A percentile compares a stretch with the other conserved stretches of the same genome.
Evolutionary conservation across 805 yeast species (phyloP).

Genomic region (Metschnikowia baotianmanensis): DNA sequence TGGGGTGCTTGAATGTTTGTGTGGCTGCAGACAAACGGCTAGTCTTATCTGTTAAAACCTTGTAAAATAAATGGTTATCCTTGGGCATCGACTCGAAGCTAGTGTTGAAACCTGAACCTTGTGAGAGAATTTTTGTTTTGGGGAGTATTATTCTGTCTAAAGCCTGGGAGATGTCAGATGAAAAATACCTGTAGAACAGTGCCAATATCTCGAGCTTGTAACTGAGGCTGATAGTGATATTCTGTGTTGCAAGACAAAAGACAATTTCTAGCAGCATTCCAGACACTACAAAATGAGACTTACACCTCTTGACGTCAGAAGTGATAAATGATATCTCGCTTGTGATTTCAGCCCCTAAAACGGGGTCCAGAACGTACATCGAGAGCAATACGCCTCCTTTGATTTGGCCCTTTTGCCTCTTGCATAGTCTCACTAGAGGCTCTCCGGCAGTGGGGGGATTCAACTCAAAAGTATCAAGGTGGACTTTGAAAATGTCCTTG

Average conservation of each 20-base stretch:
- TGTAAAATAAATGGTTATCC: conserved; percentile 46
- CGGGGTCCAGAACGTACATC: conserved; percentile 10
- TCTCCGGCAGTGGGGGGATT: conserved; percentile 7
- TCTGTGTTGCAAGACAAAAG: conserved; percentile 8
- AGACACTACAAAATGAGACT: conserved; percentile 12
- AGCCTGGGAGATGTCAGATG: conserved; percentile 17
- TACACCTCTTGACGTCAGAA: conserved; percentile 14
- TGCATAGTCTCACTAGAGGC: conserved; percentile 11
- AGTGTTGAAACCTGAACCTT: background rate
- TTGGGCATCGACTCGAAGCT: conserved; percentile 17
- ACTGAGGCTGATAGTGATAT: conserved; percentile 2
- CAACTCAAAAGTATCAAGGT: conserved; percentile 13
- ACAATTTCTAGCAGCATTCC: conserved; percentile 6
- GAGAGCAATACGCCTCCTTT: conserved; percentile 15
- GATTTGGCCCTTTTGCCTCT: conserved; percentile 7
- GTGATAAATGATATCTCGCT: conserved; percentile 16
- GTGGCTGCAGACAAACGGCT: conserved; percentile 19
- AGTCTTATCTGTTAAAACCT: conserved; percentile 47
- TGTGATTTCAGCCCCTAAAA: conserved; percentile 3
- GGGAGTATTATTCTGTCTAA: conserved; percentile 4
- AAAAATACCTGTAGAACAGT: conserved; percentile 18
- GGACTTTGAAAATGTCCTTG: background rate
- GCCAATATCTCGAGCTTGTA: conserved; percentile 12
- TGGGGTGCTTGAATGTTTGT: conserved; percentile 35
- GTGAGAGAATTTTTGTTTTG: background rate